A percentile compares a stretch with the other conserved stretches of the same genome.
Conservation (phyloP, 2,329 filamentous ascomycete genomes). For the Colletotrichum incanum region DNA sequence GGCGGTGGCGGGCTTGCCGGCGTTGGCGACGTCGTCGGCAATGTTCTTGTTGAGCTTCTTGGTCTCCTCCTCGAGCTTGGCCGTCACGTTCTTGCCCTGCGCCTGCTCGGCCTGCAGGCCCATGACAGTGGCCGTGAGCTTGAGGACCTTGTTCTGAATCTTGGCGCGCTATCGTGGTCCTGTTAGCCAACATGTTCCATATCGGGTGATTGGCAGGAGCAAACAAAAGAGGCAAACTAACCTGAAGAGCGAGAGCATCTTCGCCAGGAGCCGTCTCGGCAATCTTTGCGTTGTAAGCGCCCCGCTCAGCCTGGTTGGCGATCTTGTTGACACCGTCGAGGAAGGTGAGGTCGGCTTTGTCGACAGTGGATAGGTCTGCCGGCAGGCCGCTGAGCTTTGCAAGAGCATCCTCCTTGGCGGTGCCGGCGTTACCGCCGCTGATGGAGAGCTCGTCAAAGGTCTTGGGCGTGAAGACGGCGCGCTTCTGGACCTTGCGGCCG, state of each 20-base stretch:
- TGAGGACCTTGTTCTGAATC: constrained; percentile 74
- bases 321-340: constrained; percentile 66
- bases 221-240: constrained; percentile 40
- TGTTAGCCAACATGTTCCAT: background rate
- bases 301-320: constrained; percentile 67
- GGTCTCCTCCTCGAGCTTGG: constrained; percentile 62
- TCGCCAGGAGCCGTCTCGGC: constrained; percentile 60
- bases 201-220: background rate
- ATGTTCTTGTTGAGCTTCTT: constrained; percentile 71
- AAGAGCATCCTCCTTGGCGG: constrained; percentile 60
- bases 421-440: constrained; percentile 62
- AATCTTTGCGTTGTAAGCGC: constrained; percentile 69
- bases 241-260: constrained; percentile 64
- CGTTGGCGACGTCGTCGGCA: constrained; percentile 60
- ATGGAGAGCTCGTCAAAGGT: constrained; percentile 64
- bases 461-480: constrained; percentile 51
- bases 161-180: constrained; percentile 60
- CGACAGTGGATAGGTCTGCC: constrained; percentile 61
- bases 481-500: constrained; percentile 46
- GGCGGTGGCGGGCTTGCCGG: constrained; percentile 61
- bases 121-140: constrained; percentile 67
- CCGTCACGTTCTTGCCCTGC: constrained; percentile 63
- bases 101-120: constrained; percentile 66
- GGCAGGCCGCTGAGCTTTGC: constrained; percentile 56
- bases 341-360: constrained; percentile 62